Percentiles rank a stretch among this genome's conserved stretches.
Conservation (phyloP, 768 basidiomycete genomes). For the Boletus eberwhitei region DNA sequence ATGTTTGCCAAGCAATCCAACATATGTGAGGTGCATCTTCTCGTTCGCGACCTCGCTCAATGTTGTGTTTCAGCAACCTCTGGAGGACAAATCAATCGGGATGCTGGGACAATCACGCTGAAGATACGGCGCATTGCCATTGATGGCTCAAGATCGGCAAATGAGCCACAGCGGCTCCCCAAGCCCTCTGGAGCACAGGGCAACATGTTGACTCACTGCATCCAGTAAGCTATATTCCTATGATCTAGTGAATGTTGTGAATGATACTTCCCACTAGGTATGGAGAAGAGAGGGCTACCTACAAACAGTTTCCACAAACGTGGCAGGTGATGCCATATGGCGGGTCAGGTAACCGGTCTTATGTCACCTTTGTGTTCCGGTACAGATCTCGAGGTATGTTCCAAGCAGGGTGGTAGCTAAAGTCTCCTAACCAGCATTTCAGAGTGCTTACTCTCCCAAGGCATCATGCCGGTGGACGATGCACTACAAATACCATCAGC, state of each 20-base stretch:
- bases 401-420: background rate
- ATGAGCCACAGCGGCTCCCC: conserved; percentile 42
- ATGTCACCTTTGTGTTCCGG: conserved; percentile 64
- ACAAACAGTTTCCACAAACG: conserved; percentile 45
- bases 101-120: conserved; percentile 51
- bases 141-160: conserved; percentile 36
- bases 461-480: conserved; percentile 41
- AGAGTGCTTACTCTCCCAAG: conserved; percentile 53
- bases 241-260: background rate
- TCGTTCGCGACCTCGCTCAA: background rate
- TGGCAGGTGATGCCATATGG: conserved; percentile 54
- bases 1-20: conserved; percentile 45
- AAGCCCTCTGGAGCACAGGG: conserved; percentile 35
- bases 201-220: conserved; percentile 38
- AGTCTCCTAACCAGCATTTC: background rate
- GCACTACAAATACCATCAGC: conserved; percentile 10
- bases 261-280: conserved; percentile 38
- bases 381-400: conserved; percentile 54
- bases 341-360: conserved; percentile 38
- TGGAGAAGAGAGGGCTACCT: conserved; percentile 40
- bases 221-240: conserved; percentile 39
- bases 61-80: background rate
- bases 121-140: conserved; percentile 42
- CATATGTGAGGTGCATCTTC: conserved; percentile 32
- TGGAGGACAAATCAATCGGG: conserved; percentile 27